Evolutionary conservation across 495 filamentous ascomycete genomes (phyloP).

Genomic region (Filosporella fistucella): DNA sequence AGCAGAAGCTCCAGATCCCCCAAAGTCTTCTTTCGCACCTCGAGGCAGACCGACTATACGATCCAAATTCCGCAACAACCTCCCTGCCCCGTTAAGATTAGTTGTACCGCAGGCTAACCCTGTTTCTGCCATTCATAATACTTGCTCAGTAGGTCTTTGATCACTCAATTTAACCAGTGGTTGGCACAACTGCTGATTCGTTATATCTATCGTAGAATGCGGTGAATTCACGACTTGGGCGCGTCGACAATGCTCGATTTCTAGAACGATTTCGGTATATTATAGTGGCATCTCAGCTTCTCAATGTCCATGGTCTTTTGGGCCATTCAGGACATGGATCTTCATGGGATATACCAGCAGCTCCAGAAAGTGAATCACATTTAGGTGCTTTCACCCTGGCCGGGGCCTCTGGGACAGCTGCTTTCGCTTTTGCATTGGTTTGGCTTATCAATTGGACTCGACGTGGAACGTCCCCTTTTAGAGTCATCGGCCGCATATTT

Average conservation of each 20-base stretch:
- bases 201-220: constrained; percentile 37
- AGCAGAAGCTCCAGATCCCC: constrained; percentile 27
- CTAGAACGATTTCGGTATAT: constrained; percentile 95
- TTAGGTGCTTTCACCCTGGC: constrained; percentile 20
- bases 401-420: constrained; percentile 41
- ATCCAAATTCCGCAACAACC: constrained; percentile 59
- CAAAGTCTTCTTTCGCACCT: constrained; percentile 66
- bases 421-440: constrained; percentile 63
- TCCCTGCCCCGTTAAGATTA: constrained; percentile 58
- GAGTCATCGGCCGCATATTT: constrained; percentile 50
- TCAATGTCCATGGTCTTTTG: constrained; percentile 58
- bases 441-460: constrained; percentile 69
- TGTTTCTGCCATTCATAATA: constrained; percentile 47
- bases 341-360: constrained; percentile 9
- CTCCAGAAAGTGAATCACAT: constrained; percentile 21
- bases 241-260: constrained; percentile 80
- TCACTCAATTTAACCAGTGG: neutral
- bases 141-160: constrained; percentile 56
- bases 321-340: constrained; percentile 10
- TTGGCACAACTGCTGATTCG: neutral
- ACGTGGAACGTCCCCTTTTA: constrained; percentile 35
- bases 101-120: constrained; percentile 44
- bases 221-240: constrained; percentile 72
- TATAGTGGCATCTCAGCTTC: constrained; percentile 88
- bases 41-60: constrained; percentile 64